phyloP scores from a whole-genome alignment of 2,329 filamentous ascomycete species.

The Ampelomyces quisqualis region DNA sequence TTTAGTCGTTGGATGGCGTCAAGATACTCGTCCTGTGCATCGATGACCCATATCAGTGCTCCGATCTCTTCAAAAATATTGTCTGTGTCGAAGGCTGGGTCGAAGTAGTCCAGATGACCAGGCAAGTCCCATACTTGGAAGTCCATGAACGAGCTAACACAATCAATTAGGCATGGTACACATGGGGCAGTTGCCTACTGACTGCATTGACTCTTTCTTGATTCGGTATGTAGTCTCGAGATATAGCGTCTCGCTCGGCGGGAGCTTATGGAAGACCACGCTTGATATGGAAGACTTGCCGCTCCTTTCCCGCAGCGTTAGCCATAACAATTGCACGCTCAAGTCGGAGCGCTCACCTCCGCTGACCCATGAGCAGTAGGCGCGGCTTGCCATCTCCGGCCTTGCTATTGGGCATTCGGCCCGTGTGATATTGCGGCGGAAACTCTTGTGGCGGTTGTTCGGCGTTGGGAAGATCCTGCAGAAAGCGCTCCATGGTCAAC shows the following conservation, averaged over 20 bases:
- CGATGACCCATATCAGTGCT: slow-evolving; percentile 96
- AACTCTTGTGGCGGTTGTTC: slow-evolving; percentile 43
- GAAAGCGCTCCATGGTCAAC: slow-evolving; percentile 47
- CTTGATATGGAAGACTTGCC: slow-evolving; percentile 98
- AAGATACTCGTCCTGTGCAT: slow-evolving; percentile 96
- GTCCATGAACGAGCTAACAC: slow-evolving; percentile 88
- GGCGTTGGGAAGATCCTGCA: slow-evolving; percentile 47
- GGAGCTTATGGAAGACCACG: slow-evolving; percentile 98
- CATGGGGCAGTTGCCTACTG: slow-evolving; percentile 45
- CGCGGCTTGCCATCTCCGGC: slow-evolving; percentile 70
- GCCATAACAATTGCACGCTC: neutral
- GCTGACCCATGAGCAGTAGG: slow-evolving; percentile 89
- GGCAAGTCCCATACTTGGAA: slow-evolving; percentile 99
- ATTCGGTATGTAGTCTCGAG: slow-evolving; percentile 93
- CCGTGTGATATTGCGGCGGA: slow-evolving; percentile 45
- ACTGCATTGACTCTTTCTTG: slow-evolving; percentile 95
- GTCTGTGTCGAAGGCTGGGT: slow-evolving; percentile 85
- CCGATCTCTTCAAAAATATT: slow-evolving; percentile 93
- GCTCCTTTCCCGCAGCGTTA: slow-evolving; percentile 61
- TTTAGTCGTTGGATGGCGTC: slow-evolving; percentile 87
- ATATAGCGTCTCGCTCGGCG: slow-evolving; percentile 92
- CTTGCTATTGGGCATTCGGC: slow-evolving; percentile 51
- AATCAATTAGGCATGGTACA: slow-evolving; percentile 5
- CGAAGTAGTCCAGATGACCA: slow-evolving; percentile 89
- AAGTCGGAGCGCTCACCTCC: slow-evolving; percentile 62